Evolutionary conservation across 371 early-diverging fungal genomes (phyloP).

Genomic region (Mortierella sp.): DNA sequence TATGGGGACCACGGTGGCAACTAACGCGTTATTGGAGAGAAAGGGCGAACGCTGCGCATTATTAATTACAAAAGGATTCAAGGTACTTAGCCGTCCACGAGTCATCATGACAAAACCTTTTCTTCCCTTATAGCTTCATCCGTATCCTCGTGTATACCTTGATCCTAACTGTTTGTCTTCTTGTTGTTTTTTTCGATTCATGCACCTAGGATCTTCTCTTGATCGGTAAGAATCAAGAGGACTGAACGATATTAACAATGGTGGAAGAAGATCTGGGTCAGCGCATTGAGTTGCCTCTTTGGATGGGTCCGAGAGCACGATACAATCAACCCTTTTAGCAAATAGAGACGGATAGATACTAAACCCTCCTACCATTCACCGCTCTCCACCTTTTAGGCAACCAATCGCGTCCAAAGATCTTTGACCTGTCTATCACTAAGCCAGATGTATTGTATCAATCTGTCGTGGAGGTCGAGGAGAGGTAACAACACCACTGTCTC

Average conservation of each 20-base stretch:
- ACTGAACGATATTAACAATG: neutral
- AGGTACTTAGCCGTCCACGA: slow-evolving; percentile 44
- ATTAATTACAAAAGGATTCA: slow-evolving; percentile 94
- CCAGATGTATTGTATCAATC: slow-evolving; percentile 89
- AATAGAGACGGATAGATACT: neutral
- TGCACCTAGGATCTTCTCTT: slow-evolving; percentile 66
- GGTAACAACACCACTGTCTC: slow-evolving; percentile 60
- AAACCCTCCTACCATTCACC: neutral
- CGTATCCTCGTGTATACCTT: neutral
- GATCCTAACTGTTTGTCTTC: neutral
- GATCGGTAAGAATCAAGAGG: slow-evolving; percentile 64
- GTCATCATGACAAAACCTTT: neutral
- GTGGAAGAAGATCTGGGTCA: neutral
- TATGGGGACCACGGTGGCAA: slow-evolving; percentile 98
- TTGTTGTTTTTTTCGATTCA: neutral
- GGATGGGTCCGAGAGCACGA: neutral
- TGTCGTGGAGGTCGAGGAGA: slow-evolving; percentile 93
- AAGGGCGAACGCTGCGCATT: slow-evolving; percentile 92
- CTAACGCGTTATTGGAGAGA: slow-evolving; percentile 93
- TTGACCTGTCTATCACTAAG: slow-evolving; percentile 88
- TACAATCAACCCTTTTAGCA: neutral
- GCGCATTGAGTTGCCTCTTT: neutral
- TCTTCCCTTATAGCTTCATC: neutral
- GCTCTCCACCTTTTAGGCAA: slow-evolving; percentile 72
- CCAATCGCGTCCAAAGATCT: slow-evolving; percentile 95